A percentile compares a stretch with the other conserved stretches of the same genome.
These are phyloP conservation scores for Fusarium euwallaceae DNA, from an alignment of 2,329 filamentous ascomycete genomes.

Conservation along the genomic window DNA sequence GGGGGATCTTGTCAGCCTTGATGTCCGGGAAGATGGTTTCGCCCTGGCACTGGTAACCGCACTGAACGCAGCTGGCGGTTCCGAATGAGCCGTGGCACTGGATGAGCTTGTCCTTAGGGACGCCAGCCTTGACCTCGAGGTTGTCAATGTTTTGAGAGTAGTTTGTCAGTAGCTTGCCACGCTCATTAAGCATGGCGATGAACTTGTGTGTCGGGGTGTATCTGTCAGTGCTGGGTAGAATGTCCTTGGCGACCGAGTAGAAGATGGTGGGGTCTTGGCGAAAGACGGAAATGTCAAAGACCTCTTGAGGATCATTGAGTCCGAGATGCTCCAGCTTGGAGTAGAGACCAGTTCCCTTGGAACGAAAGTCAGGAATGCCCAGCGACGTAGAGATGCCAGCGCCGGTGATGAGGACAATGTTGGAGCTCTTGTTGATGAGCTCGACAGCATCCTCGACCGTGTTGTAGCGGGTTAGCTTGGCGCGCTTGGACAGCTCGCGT, in stretches of 20 bases:
- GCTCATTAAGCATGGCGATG: conserved; percentile 88
- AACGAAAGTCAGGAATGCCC: conserved; percentile 97
- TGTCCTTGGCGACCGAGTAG: conserved; percentile 91
- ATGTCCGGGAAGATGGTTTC: conserved; percentile 85
- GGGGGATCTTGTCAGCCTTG: conserved; percentile 79
- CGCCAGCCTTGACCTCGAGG: conserved; percentile 88
- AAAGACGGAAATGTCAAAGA: conserved; percentile 93
- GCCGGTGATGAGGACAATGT: conserved; percentile 94
- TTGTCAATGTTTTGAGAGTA: conserved; percentile 99
- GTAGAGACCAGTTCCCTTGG: conserved; percentile 92
- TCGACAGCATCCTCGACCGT: conserved; percentile 87
- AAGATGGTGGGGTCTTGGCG: conserved; percentile 89
- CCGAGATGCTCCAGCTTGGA: conserved; percentile 85
- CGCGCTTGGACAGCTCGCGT: conserved; percentile 84
- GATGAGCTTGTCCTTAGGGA: conserved; percentile 83
- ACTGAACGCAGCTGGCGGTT: conserved; percentile 89
- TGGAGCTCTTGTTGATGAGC: conserved; percentile 79
- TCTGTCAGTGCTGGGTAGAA: conserved; percentile 82
- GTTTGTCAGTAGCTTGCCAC: conserved; percentile 91
- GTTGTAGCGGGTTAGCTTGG: conserved; percentile 85
- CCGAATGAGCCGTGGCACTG: conserved; percentile 98
- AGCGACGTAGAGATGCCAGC: conserved; percentile 97
- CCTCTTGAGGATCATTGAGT: conserved; percentile 87
- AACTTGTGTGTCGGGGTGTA: conserved; percentile 96
- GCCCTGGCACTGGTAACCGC: conserved; percentile 79